Percentiles rank a stretch among this genome's conserved stretches.
Evolutionary conservation across 441 rosid genomes (phyloP).

Genomic region (Mallotus repandus): DNA sequence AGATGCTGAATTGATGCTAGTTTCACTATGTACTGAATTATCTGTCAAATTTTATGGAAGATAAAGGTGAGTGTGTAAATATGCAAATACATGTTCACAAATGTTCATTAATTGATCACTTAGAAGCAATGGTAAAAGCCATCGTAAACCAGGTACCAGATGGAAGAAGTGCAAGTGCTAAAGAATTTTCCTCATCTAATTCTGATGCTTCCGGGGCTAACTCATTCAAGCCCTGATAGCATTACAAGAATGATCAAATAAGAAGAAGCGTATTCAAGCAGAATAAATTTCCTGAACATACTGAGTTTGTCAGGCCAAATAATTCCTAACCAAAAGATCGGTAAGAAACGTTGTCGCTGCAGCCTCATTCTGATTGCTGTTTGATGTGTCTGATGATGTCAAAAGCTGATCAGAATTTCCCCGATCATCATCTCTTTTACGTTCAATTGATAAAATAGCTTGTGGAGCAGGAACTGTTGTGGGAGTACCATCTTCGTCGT

Average conservation of each 20-base stretch:
- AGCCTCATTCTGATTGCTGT: slow-evolving; percentile 13
- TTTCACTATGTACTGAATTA: neutral
- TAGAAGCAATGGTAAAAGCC: neutral
- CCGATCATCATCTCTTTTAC: slow-evolving; percentile 1
- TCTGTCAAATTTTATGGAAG: neutral
- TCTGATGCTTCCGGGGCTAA: slow-evolving; percentile 23
- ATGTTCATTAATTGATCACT: neutral
- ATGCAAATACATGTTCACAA: neutral
- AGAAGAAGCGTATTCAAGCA: slow-evolving; percentile 1
- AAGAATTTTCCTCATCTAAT: slow-evolving; percentile 19
- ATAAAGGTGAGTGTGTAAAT: neutral
- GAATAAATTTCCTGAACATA: neutral
- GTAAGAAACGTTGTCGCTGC: slow-evolving; percentile 3
- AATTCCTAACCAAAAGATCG: slow-evolving; percentile 34
- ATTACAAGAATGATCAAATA: slow-evolving; percentile 4
- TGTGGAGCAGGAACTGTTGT: slow-evolving; percentile 2
- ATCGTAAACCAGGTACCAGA: slow-evolving; percentile 14
- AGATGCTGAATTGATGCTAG: slow-evolving; percentile 2
- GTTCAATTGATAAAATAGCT: neutral
- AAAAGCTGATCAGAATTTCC: neutral
- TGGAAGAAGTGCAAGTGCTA: slow-evolving; percentile 17
- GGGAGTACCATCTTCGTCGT: slow-evolving; percentile 9
- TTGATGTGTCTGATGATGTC: slow-evolving; percentile 10
- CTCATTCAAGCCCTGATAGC: slow-evolving; percentile 30
- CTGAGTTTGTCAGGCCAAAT: neutral